phyloP scores from a whole-genome alignment of 1,139 yeast species.

The Candida gigantensis region DNA sequence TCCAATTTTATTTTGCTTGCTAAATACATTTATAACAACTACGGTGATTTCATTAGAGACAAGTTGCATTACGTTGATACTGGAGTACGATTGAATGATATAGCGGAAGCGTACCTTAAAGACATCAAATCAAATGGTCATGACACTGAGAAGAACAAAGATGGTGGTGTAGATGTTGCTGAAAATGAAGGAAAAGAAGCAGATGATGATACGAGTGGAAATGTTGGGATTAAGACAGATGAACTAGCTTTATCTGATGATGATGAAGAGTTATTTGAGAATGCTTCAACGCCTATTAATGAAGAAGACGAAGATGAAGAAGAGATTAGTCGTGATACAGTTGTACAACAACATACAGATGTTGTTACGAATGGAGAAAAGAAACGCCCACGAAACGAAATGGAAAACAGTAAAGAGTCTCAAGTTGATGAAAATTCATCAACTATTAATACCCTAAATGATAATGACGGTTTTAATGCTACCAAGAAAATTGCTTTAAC shows the following conservation, averaged over 20 bases:
- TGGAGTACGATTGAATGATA: slow-evolving; percentile 32
- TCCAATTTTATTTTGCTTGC: slow-evolving; percentile 50
- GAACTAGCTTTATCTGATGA: slow-evolving; percentile 29
- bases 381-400: slow-evolving; percentile 21
- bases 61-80: slow-evolving; percentile 31
- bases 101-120: slow-evolving; percentile 27
- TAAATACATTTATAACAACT: slow-evolving; percentile 48
- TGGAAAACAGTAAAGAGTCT: slow-evolving; percentile 6
- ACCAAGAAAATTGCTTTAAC: slow-evolving; percentile 6
- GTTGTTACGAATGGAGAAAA: slow-evolving; percentile 15
- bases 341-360: slow-evolving; percentile 11
- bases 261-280: slow-evolving; percentile 24
- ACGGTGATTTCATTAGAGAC: slow-evolving; percentile 19
- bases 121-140: slow-evolving; percentile 9
- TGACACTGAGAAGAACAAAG: background rate
- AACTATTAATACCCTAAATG: slow-evolving; percentile 2
- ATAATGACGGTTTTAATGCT: slow-evolving; percentile 4
- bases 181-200: slow-evolving; percentile 32
- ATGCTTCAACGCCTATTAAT: slow-evolving; percentile 30
- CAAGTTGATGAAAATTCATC: slow-evolving; percentile 11
- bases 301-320: slow-evolving; percentile 19
- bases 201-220: slow-evolving; percentile 28
- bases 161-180: too few relatives aligned
- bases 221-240: slow-evolving; percentile 19
- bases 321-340: too few relatives aligned